These are phyloP conservation scores for Globisporangium radiosum DNA, from an alignment of 352 stramenopile genomes.

Conservation along the genomic window DNA sequence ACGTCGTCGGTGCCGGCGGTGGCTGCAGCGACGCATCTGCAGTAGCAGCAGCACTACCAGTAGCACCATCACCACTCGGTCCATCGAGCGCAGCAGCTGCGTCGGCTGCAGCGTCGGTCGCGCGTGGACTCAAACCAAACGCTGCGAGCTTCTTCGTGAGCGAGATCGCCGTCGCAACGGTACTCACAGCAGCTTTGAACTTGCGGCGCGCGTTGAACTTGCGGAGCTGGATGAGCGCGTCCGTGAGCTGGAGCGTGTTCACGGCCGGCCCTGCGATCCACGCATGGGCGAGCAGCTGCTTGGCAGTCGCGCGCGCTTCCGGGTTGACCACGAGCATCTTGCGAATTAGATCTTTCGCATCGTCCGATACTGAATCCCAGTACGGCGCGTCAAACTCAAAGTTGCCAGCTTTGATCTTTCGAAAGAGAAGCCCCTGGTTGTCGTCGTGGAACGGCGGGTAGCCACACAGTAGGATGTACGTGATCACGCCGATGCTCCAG, in stretches of 20 bases:
- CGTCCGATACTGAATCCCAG: conserved; percentile 66
- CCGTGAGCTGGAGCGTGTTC: conserved; percentile 74
- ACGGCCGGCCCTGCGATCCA: conserved; percentile 83
- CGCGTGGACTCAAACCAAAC: conserved; percentile 4
- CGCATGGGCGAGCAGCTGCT: conserved; percentile 68
- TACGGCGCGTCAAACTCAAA: conserved; percentile 80
- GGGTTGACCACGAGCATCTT: conserved; percentile 87
- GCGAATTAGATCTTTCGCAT: conserved; percentile 87
- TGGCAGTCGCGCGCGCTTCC: conserved; percentile 62
- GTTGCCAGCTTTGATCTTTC: conserved; percentile 56
- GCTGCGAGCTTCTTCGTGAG: conserved; percentile 62
- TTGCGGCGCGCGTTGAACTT: conserved; percentile 93
- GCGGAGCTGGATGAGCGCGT: conserved; percentile 83
- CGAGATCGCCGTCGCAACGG: conserved; percentile 78
- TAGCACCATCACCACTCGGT: neutral
- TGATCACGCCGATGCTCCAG: conserved; percentile 90
- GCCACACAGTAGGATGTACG: conserved; percentile 81
- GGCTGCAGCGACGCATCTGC: neutral
- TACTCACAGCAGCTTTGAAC: conserved; percentile 91
- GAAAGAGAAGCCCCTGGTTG: conserved; percentile 86
- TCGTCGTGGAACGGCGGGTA: conserved; percentile 88
- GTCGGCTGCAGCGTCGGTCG: neutral
- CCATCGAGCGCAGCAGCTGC: neutral
- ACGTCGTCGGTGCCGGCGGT: conserved; percentile 3
- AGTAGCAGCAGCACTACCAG: neutral